These are phyloP conservation scores for Naganishia friedmannii DNA, from an alignment of 768 basidiomycete genomes.

Conservation along the genomic window DNA sequence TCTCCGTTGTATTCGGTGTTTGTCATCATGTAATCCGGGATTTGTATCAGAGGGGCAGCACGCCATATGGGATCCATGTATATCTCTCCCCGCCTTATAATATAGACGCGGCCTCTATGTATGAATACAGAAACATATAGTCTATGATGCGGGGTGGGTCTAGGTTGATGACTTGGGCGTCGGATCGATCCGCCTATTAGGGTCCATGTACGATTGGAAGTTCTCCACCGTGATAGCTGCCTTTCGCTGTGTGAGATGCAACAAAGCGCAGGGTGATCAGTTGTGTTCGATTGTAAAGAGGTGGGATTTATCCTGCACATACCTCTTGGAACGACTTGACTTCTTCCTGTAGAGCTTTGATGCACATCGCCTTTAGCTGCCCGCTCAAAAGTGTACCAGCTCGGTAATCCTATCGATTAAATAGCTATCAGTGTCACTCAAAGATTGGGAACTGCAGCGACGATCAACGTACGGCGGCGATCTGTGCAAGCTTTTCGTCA, in stretches of 20 bases:
- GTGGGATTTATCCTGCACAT: conserved; percentile 31
- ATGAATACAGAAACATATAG: not conserved
- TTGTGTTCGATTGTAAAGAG: not conserved
- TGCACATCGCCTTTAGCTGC: conserved; percentile 84
- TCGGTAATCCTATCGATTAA: conserved; percentile 72
- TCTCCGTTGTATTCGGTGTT: conserved; percentile 2
- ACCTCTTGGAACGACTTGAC: conserved; percentile 84
- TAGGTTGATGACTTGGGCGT: conserved; percentile 19
- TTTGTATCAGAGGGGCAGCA: conserved; percentile 13
- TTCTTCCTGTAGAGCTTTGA: conserved; percentile 74
- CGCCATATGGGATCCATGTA: not conserved
- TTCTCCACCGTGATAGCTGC: conserved; percentile 75
- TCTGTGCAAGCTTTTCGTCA: conserved; percentile 74
- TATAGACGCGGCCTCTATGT: conserved; percentile 2
- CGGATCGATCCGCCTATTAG: conserved; percentile 67
- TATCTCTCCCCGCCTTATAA: not conserved
- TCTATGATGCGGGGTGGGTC: not conserved
- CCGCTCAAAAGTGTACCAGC: conserved; percentile 82
- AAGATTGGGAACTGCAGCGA: not conserved
- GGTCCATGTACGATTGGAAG: conserved; percentile 75
- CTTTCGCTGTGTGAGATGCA: conserved; percentile 60
- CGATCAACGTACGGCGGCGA: conserved; percentile 65
- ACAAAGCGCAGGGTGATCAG: not conserved
- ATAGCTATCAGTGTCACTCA: not conserved
- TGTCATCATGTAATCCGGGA: not conserved